Evolutionary conservation across 1,284 basidiomycete genomes (phyloP).

Genomic region (Neonothopanus nambi): DNA sequence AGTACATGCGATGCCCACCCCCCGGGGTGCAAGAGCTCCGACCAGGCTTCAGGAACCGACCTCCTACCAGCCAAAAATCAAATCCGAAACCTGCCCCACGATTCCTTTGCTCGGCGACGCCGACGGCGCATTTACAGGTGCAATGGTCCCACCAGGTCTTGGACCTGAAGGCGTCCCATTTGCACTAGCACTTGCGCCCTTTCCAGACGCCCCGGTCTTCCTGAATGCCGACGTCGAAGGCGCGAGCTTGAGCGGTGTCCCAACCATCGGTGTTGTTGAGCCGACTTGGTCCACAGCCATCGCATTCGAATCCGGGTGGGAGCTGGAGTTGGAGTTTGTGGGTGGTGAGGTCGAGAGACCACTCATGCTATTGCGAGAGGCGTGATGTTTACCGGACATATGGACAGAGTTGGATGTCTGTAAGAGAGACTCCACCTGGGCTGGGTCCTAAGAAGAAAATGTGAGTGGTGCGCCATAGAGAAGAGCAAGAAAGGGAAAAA

Average conservation of each 20-base stretch:
- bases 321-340: too few species aligned
- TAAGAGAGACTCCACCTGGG: constrained; percentile 54
- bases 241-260: constrained; percentile 68
- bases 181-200: constrained; percentile 24
- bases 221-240: constrained; percentile 70
- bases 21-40: too few species aligned
- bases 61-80: constrained; percentile 76
- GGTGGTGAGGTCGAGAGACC: constrained; percentile 13
- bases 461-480: constrained; percentile 12
- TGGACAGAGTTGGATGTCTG: constrained; percentile 14
- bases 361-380: background rate
- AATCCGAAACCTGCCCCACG: constrained; percentile 71
- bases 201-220: constrained; percentile 35
- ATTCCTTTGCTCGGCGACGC: constrained; percentile 54
- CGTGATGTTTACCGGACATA: background rate
- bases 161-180: constrained; percentile 31
- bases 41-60: too few species aligned
- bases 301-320: constrained; percentile 29
- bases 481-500: background rate
- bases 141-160: constrained; percentile 25
- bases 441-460: constrained; percentile 47
- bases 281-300: constrained; percentile 47
- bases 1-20: too few species aligned
- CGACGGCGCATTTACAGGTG: constrained; percentile 14
- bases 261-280: constrained; percentile 40